Conservation (phyloP, 2,329 filamentous ascomycete genomes). For the Ophiocordyceps robertsii region DNA sequence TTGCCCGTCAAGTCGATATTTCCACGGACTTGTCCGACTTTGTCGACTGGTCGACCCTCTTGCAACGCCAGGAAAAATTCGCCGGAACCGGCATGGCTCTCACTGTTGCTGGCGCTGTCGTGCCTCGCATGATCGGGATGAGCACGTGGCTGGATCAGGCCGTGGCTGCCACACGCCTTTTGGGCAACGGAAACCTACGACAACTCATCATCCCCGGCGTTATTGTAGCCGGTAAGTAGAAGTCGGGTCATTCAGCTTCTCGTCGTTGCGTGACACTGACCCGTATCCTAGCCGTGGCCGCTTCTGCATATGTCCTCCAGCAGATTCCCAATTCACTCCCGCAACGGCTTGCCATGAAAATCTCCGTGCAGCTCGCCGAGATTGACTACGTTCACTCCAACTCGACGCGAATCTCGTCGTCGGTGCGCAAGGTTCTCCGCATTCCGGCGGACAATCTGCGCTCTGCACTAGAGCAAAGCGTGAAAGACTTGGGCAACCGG, state of each 20-base stretch:
- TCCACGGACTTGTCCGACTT: conserved; percentile 87
- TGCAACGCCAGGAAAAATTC: conserved; percentile 88
- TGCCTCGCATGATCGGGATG: conserved; percentile 68
- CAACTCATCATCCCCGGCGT: conserved; percentile 71
- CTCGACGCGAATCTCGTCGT: conserved; percentile 66
- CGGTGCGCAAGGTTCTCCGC: conserved; percentile 80
- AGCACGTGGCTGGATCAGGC: conserved; percentile 84
- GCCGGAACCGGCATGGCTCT: conserved; percentile 90
- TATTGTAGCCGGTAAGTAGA: conserved; percentile 57
- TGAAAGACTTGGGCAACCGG: conserved; percentile 68
- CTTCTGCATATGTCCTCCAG: conserved; percentile 66
- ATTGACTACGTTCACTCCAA: conserved; percentile 93
- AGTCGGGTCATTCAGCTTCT: background rate
- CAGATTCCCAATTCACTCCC: conserved; percentile 86
- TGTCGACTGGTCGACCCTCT: conserved; percentile 69
- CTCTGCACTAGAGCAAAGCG: conserved; percentile 66
- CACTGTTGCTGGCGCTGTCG: conserved; percentile 77
- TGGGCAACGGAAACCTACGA: conserved; percentile 71
- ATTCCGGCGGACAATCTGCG: conserved; percentile 79
- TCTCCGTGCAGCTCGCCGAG: conserved; percentile 63
- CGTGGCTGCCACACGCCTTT: conserved; percentile 63
- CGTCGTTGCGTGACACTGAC: background rate
- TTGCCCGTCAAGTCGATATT: conserved; percentile 76
- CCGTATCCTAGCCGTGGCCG: conserved; percentile 47
- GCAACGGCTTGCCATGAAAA: conserved; percentile 70